Evolutionary conservation across 495 filamentous ascomycete species (phyloP).

Genomic region (Hamigera avellanea): DNA sequence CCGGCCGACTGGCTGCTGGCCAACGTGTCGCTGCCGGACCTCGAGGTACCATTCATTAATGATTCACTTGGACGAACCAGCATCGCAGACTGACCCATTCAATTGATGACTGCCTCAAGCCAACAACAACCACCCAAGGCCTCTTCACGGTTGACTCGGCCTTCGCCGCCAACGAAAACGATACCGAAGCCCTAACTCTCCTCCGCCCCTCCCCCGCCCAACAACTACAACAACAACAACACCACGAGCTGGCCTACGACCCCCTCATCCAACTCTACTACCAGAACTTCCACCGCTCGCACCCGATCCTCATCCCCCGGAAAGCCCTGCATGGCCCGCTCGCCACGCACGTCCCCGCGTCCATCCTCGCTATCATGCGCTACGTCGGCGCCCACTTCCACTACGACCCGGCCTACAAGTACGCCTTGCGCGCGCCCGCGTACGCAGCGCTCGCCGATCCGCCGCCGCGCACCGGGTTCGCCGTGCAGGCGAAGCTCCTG

Average conservation of each 20-base stretch:
- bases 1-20: too few species aligned
- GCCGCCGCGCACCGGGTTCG: conserved; percentile 45
- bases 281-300: conserved; percentile 53
- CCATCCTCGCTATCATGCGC: conserved; percentile 49
- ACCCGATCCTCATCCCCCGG: conserved; percentile 51
- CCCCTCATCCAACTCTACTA: conserved; percentile 42
- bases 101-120: too few species aligned
- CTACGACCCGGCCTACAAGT: conserved; percentile 14
- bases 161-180: too few species aligned
- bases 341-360: conserved; percentile 11
- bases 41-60: too few species aligned
- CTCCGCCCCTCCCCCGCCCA: conserved; percentile 8
- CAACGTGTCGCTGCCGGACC: too few species aligned
- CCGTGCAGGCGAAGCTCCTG: conserved; percentile 61
- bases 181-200: conserved; percentile 4
- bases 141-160: too few species aligned
- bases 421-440: conserved; percentile 44
- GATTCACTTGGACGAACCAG: too few species aligned
- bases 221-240: conserved; percentile 8
- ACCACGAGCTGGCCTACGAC: conserved; percentile 15
- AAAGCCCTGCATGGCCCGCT: conserved; percentile 34
- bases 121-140: too few species aligned
- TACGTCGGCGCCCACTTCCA: conserved; percentile 49
- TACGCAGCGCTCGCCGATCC: conserved; percentile 39
- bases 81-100: too few species aligned